phyloP scores from a whole-genome alignment of 1,139 yeast species.

The Pichia cactophila region DNA sequence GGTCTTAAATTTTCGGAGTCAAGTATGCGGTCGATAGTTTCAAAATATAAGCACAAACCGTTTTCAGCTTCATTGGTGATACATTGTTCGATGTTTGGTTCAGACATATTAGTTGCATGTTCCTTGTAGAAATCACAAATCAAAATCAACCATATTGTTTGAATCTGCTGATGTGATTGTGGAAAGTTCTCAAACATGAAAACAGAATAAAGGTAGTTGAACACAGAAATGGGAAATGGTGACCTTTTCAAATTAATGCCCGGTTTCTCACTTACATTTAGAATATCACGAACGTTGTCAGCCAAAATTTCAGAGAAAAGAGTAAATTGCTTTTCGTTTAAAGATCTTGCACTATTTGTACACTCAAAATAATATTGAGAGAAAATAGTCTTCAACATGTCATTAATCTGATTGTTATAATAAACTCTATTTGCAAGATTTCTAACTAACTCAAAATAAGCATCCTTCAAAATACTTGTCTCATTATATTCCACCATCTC shows the following conservation, averaged over 20 bases:
- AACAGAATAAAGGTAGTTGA: slow-evolving; percentile 20
- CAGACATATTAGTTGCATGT: slow-evolving; percentile 11
- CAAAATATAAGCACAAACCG: slow-evolving; percentile 24
- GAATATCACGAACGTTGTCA: slow-evolving; percentile 20
- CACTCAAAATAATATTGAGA: slow-evolving; percentile 17
- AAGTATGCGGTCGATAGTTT: slow-evolving; percentile 16
- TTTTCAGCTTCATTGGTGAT: slow-evolving; percentile 26
- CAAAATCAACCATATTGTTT: slow-evolving; percentile 21
- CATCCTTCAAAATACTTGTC: slow-evolving; percentile 19
- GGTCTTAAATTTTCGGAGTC: slow-evolving; percentile 10
- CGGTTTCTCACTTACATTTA: slow-evolving; percentile 18
- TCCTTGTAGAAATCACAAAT: slow-evolving; percentile 17
- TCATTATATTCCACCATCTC: slow-evolving; percentile 31
- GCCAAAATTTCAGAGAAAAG: slow-evolving; percentile 17
- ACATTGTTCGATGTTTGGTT: slow-evolving; percentile 26
- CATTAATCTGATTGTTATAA: slow-evolving; percentile 75
- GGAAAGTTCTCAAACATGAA: slow-evolving; percentile 22
- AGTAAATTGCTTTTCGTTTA: slow-evolving; percentile 10
- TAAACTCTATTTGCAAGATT: slow-evolving; percentile 65
- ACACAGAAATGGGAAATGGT: slow-evolving; percentile 16
- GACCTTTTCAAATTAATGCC: slow-evolving; percentile 20
- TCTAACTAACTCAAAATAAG: slow-evolving; percentile 41
- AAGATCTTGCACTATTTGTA: neutral
- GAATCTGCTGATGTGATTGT: slow-evolving; percentile 16
- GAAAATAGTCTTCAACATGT: slow-evolving; percentile 53